Conservation (phyloP, 371 early-diverging fungal genomes). For the Cladochytrium tenue region DNA sequence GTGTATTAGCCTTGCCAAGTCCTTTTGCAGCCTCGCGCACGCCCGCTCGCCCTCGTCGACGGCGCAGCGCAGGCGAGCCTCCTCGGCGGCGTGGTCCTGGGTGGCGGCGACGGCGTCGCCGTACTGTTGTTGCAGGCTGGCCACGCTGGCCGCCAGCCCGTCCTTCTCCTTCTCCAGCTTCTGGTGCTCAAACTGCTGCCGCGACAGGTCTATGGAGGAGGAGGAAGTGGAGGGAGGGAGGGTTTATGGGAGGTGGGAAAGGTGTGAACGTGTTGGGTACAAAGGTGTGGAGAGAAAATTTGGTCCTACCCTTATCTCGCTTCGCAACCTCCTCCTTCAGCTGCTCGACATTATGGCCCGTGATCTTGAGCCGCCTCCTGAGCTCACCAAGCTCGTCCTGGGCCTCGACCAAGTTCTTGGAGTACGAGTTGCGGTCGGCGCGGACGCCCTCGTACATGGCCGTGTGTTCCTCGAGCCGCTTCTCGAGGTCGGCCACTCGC, state of each 20-base stretch:
- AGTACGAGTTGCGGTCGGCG: slow-evolving; percentile 43
- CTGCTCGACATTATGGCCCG: slow-evolving; percentile 44
- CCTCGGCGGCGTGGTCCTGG: slow-evolving; percentile 37
- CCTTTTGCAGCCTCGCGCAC: slow-evolving; percentile 34
- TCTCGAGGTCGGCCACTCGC: slow-evolving; percentile 39
- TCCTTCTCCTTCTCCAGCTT: slow-evolving; percentile 48
- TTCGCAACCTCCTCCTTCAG: slow-evolving; percentile 41
- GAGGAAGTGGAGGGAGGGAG: slow-evolving; percentile 13
- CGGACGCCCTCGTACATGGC: slow-evolving; percentile 43
- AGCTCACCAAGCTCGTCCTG: slow-evolving; percentile 40
- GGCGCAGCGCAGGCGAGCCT: slow-evolving; percentile 38
- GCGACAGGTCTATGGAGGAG: slow-evolving; percentile 23
- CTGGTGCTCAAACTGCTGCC: slow-evolving; percentile 34
- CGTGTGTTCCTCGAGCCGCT: slow-evolving; percentile 41
- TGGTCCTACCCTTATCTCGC: slow-evolving; percentile 39
- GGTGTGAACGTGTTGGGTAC: neutral
- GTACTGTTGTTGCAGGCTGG: slow-evolving; percentile 33
- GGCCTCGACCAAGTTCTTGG: slow-evolving; percentile 41
- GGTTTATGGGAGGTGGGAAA: slow-evolving; percentile 7
- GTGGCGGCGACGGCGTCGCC: slow-evolving; percentile 32
- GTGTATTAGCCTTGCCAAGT: slow-evolving; percentile 39
- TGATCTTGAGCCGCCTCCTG: slow-evolving; percentile 41
- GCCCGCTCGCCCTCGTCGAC: slow-evolving; percentile 42
- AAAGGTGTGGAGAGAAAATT: no score
- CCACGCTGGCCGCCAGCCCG: slow-evolving; percentile 27